phyloP scores from a whole-genome alignment of 2,329 filamentous ascomycete genomes.

The Penicillium olsonii region DNA sequence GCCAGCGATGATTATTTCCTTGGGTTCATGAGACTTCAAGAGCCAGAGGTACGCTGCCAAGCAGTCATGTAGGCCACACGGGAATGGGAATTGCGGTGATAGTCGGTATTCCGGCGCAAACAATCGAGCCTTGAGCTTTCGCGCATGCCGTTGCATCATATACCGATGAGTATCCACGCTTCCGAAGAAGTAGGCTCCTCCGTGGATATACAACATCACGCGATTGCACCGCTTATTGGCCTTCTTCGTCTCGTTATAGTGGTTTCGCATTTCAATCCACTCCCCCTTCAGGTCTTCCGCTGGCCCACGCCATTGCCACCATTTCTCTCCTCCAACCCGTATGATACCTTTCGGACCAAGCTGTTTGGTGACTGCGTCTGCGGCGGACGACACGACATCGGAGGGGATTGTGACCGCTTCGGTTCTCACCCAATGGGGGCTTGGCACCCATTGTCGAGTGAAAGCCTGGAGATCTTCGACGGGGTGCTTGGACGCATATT shows the following conservation, averaged over 20 bases:
- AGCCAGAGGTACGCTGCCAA: slow-evolving; percentile 84
- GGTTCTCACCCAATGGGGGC: slow-evolving; percentile 82
- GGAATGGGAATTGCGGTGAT: slow-evolving; percentile 92
- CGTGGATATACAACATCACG: slow-evolving; percentile 92
- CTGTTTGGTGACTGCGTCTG: slow-evolving; percentile 67
- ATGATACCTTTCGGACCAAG: slow-evolving; percentile 75
- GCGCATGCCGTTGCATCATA: slow-evolving; percentile 92
- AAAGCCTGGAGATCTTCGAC: slow-evolving; percentile 93
- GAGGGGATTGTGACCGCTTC: slow-evolving; percentile 68
- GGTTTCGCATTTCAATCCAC: slow-evolving; percentile 93
- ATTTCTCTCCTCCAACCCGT: slow-evolving; percentile 75
- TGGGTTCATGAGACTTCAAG: slow-evolving; percentile 72
- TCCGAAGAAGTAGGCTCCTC: slow-evolving; percentile 93
- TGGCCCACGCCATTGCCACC: slow-evolving; percentile 84
- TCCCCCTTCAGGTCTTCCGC: slow-evolving; percentile 73
- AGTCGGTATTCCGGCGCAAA: slow-evolving; percentile 86
- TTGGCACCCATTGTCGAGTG: slow-evolving; percentile 87
- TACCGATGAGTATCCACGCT: slow-evolving; percentile 97
- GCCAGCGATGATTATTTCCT: slow-evolving; percentile 81
- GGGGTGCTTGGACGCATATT: slow-evolving; percentile 82
- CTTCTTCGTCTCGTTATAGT: slow-evolving; percentile 72
- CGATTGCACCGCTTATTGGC: slow-evolving; percentile 62
- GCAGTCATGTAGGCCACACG: slow-evolving; percentile 88
- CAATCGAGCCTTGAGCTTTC: slow-evolving; percentile 87
- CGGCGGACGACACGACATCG: slow-evolving; percentile 65